Percentiles rank a stretch among this genome's conserved stretches.
phyloP scores from a whole-genome alignment of 2,329 filamentous ascomycete genomes.

The Colletotrichum sp. region DNA sequence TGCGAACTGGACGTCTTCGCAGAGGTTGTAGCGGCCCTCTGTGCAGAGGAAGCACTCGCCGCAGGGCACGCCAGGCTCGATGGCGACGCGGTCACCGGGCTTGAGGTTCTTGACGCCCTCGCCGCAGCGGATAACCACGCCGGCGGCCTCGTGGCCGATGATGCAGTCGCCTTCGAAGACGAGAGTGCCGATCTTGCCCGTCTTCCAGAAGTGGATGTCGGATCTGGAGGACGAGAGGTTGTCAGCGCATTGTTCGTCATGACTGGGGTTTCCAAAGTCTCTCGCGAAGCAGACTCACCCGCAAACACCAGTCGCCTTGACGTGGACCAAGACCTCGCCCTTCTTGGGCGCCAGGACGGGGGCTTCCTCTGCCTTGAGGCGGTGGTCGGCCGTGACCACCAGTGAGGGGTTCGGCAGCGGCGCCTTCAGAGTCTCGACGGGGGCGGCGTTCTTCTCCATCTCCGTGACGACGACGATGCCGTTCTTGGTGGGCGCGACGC shows the following conservation, averaged over 20 bases:
- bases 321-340: slow-evolving; percentile 64
- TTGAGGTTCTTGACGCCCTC: slow-evolving; percentile 57
- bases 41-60: slow-evolving; percentile 63
- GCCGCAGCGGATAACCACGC: slow-evolving; percentile 62
- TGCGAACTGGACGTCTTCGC: slow-evolving; percentile 64
- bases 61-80: slow-evolving; percentile 72
- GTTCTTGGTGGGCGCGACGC: not conserved
- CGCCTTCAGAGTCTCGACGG: slow-evolving; percentile 24
- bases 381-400: slow-evolving; percentile 65
- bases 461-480: not conserved
- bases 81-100: slow-evolving; percentile 67
- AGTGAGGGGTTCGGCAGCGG: slow-evolving; percentile 57
- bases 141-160: slow-evolving; percentile 69
- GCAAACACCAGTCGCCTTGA: slow-evolving; percentile 69
- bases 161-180: slow-evolving; percentile 68
- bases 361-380: slow-evolving; percentile 60
- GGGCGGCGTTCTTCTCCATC: not conserved
- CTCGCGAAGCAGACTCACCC: too few relatives aligned
- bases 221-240: slow-evolving; percentile 44
- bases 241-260: not conserved
- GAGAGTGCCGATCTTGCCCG: slow-evolving; percentile 66
- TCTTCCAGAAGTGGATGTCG: slow-evolving; percentile 73
- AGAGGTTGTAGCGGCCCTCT: slow-evolving; percentile 68
- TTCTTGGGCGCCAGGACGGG: slow-evolving; percentile 58
- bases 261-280: too few relatives aligned